A percentile compares a stretch with the other conserved stretches of the same genome.
These are phyloP conservation scores for Aspergillus steynii DNA, from an alignment of 495 filamentous ascomycete species.

Conservation along the genomic window DNA sequence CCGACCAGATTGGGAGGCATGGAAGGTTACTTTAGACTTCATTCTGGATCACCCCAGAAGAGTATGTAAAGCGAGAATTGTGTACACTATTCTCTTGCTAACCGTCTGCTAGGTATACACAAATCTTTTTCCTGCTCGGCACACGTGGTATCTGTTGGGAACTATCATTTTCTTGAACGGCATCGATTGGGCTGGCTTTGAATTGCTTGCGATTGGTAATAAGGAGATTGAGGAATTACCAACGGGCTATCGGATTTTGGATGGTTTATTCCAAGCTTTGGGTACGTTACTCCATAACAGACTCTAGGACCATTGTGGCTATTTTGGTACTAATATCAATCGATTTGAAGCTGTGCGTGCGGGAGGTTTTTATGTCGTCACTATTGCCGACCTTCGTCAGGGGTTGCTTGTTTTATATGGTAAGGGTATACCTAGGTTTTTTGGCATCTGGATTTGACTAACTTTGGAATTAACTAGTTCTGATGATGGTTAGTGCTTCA, in stretches of 20 bases:
- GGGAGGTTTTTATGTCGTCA: constrained; percentile 82
- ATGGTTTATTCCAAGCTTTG: constrained; percentile 81
- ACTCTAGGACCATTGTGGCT: not conserved
- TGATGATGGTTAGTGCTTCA: constrained; percentile 67
- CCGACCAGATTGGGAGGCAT: constrained; percentile 41
- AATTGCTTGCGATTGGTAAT: constrained; percentile 77
- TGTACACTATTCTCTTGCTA: not conserved
- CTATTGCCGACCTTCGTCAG: constrained; percentile 67
- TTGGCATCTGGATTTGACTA: not conserved
- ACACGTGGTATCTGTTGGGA: constrained; percentile 79
- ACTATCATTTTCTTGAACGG: constrained; percentile 75
- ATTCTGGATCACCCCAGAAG: constrained; percentile 77
- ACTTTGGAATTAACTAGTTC: constrained; percentile 41
- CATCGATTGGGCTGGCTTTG: constrained; percentile 80
- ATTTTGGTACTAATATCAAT: constrained; percentile 17
- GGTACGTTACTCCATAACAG: constrained; percentile 19
- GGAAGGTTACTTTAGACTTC: constrained; percentile 70
- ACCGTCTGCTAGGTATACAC: constrained; percentile 57
- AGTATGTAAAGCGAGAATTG: constrained; percentile 33
- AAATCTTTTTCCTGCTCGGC: constrained; percentile 72
- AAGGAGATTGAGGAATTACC: constrained; percentile 57
- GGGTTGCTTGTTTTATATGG: constrained; percentile 74
- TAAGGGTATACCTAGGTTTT: constrained; percentile 13
- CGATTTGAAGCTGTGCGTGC: constrained; percentile 62
- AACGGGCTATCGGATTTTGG: constrained; percentile 61